These are phyloP conservation scores for Phialophora verrucosa DNA, from an alignment of 2,329 filamentous ascomycete genomes.

Conservation along the genomic window DNA sequence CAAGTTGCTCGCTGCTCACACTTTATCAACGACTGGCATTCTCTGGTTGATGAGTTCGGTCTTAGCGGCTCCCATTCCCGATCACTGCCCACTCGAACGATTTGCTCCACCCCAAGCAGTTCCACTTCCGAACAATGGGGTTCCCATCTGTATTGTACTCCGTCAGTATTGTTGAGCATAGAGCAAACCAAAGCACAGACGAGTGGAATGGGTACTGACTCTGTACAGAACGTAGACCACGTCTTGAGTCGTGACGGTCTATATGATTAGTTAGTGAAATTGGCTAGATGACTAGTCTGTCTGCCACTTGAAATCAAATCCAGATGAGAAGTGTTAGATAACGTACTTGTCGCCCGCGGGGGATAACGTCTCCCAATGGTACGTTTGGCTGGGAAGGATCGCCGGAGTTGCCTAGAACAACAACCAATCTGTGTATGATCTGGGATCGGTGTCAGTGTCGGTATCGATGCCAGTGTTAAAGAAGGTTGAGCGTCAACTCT, in stretches of 20 bases:
- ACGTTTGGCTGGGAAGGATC: constrained; percentile 1
- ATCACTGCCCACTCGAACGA: not conserved
- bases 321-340: not conserved
- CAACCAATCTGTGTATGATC: not conserved
- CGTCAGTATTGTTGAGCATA: not conserved
- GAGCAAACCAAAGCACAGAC: not conserved
- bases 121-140: constrained; percentile 31
- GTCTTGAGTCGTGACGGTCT: constrained; percentile 31
- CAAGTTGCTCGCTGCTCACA: not conserved
- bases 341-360: not conserved
- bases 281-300: not conserved
- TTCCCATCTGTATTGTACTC: constrained; percentile 30
- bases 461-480: not conserved
- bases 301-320: not conserved
- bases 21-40: not conserved
- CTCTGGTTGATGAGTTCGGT: not conserved
- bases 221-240: constrained; percentile 29
- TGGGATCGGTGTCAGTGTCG: not conserved
- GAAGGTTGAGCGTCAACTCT: constrained; percentile 35
- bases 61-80: not conserved
- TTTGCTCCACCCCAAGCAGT: not conserved
- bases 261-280: not conserved
- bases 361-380: not conserved
- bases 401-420: constrained; percentile 10
- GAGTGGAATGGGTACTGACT: constrained; percentile 1